These are phyloP conservation scores for Excoecaria agallocha DNA, from an alignment of 345 rosid genomes.

Conservation along the genomic window DNA sequence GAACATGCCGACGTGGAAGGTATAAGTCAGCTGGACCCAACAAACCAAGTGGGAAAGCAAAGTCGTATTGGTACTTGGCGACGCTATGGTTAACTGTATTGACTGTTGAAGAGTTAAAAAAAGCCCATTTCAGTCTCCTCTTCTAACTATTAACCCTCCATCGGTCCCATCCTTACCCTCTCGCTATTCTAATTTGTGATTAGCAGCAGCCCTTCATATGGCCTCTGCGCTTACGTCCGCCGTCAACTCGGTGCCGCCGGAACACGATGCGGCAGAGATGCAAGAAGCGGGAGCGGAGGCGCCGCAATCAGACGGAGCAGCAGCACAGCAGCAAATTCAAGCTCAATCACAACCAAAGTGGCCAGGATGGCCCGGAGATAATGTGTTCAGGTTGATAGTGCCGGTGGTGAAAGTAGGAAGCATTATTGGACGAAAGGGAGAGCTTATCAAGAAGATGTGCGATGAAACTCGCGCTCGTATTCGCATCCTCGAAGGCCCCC, in stretches of 20 bases:
- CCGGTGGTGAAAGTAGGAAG: slow-evolving; percentile 74
- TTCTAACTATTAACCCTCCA: too few species aligned
- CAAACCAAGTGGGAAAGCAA: too few species aligned
- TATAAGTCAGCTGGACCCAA: too few species aligned
- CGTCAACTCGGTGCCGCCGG: neutral
- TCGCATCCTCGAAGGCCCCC: slow-evolving; percentile 74
- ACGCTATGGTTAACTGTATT: too few species aligned
- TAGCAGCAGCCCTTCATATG: neutral
- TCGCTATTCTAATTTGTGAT: neutral
- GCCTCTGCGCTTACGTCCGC: neutral
- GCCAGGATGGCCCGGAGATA: slow-evolving; percentile 94
- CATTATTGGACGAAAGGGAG: slow-evolving; percentile 86
- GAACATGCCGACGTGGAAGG: too few species aligned
- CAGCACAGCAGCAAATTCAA: neutral
- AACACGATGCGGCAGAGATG: neutral
- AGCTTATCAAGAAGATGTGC: slow-evolving; percentile 84
- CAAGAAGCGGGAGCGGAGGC: neutral
- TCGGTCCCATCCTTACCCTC: neutral
- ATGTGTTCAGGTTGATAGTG: slow-evolving; percentile 75
- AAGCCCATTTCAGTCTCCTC: too few species aligned
- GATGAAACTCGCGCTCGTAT: slow-evolving; percentile 85
- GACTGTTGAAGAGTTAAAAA: too few species aligned
- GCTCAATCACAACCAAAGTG: slow-evolving; percentile 29
- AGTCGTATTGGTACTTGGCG: too few species aligned
- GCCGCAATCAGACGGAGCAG: neutral